Percentiles rank a stretch among this genome's conserved stretches.
These are phyloP conservation scores for Trichosporon ovoides DNA, from an alignment of 1,284 basidiomycete genomes.

Conservation along the genomic window DNA sequence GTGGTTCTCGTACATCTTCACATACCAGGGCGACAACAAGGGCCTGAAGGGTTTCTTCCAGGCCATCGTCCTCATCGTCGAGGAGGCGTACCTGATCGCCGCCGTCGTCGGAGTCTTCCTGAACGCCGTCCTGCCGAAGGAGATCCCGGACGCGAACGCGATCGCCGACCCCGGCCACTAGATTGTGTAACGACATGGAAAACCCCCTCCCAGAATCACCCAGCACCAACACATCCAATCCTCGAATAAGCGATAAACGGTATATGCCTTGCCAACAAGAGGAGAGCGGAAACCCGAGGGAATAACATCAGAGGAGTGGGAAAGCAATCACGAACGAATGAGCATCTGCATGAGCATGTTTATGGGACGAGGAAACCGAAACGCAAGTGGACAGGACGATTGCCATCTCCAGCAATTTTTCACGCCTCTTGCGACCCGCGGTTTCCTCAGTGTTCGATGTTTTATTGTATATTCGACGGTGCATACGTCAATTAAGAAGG, in stretches of 20 bases:
- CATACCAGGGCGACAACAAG: constrained; percentile 52
- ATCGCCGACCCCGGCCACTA: background rate
- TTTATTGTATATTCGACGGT: constrained; percentile 1
- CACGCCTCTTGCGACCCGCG: background rate
- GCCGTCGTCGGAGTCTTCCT: constrained; percentile 31
- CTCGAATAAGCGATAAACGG: no score
- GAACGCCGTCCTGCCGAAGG: constrained; percentile 26
- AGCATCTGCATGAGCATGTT: no score
- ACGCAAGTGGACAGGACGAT: no score
- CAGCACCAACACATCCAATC: no score
- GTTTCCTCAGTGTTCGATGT: no score
- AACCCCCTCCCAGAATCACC: no score
- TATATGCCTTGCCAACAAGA: no score
- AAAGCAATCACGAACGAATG: no score
- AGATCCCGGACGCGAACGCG: constrained; percentile 13
- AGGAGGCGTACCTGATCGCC: constrained; percentile 54
- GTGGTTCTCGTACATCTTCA: constrained; percentile 44
- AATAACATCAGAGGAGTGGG: no score
- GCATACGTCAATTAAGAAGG: background rate
- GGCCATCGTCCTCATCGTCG: constrained; percentile 71
- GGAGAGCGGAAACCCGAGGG: no score
- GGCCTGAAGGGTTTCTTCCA: constrained; percentile 70
- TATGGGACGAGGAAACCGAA: no score
- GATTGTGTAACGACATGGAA: no score
- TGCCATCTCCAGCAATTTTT: background rate